A percentile compares a stretch with the other conserved stretches of the same genome.
These are phyloP conservation scores for Mycosarcoma maydis DNA, from an alignment of 1,284 basidiomycete species.

Conservation along the genomic window DNA sequence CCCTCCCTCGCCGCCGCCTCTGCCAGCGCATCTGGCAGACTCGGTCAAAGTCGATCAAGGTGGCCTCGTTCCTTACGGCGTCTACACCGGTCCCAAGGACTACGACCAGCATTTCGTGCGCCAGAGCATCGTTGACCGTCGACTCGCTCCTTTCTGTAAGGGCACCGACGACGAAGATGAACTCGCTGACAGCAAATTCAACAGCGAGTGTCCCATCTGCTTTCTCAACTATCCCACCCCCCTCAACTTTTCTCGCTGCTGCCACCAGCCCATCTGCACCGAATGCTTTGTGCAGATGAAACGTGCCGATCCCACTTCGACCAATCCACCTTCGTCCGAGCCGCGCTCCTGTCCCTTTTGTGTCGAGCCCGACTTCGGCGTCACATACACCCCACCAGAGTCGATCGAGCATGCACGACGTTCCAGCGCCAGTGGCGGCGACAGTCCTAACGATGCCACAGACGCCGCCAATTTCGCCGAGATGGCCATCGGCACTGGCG, in stretches of 20 bases:
- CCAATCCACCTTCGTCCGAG: slow-evolving; percentile 56
- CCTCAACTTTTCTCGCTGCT: slow-evolving; percentile 93
- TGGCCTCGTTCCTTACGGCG: slow-evolving; percentile 83
- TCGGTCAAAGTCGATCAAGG: slow-evolving; percentile 72
- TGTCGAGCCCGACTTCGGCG: slow-evolving; percentile 93
- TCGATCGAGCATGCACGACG: slow-evolving; percentile 55
- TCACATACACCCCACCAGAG: slow-evolving; percentile 87
- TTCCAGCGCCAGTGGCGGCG: slow-evolving; percentile 24
- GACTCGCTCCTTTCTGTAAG: slow-evolving; percentile 92
- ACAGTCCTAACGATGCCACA: slow-evolving; percentile 36
- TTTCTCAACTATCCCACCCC: slow-evolving; percentile 73
- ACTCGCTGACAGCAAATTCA: slow-evolving; percentile 83
- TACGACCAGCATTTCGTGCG: slow-evolving; percentile 89
- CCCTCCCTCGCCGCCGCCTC: slow-evolving; percentile 34
- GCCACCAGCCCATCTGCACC: slow-evolving; percentile 96
- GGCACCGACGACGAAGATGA: slow-evolving; percentile 92
- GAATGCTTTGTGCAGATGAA: slow-evolving; percentile 99
- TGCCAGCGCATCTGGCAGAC: slow-evolving; percentile 41
- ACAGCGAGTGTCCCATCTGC: slow-evolving; percentile 98
- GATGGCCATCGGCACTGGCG: slow-evolving; percentile 52
- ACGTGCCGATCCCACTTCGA: slow-evolving; percentile 78
- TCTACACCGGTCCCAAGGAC: slow-evolving; percentile 80
- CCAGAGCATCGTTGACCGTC: slow-evolving; percentile 84
- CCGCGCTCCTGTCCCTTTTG: slow-evolving; percentile 92
- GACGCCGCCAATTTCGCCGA: slow-evolving; percentile 51